Conservation (phyloP, 1,284 basidiomycete genomes). For the Coriolopsis trogii region DNA sequence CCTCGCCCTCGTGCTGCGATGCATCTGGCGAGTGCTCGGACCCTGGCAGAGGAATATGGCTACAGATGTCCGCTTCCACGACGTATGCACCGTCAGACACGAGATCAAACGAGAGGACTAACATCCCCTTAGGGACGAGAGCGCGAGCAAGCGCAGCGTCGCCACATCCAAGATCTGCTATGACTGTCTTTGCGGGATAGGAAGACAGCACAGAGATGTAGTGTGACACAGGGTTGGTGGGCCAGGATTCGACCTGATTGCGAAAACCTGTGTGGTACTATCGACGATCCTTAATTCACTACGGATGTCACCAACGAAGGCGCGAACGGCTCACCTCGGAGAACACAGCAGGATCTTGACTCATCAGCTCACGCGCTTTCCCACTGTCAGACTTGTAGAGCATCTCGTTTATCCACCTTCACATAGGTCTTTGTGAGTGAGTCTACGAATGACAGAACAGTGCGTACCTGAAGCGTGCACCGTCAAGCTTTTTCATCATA, state of each 20-base stretch:
- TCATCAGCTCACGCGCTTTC: constrained; percentile 81
- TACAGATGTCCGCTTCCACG: constrained; percentile 80
- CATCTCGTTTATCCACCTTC: constrained; percentile 86
- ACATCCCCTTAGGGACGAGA: constrained; percentile 69
- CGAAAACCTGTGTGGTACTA: constrained; percentile 94
- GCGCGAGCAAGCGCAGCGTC: constrained; percentile 87
- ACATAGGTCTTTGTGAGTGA: not conserved
- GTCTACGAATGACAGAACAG: not conserved
- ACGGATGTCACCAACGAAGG: not conserved
- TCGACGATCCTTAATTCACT: not conserved
- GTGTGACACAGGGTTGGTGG: constrained; percentile 84
- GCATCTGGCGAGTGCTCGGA: constrained; percentile 52
- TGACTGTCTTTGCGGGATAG: constrained; percentile 69
- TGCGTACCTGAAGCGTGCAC: constrained; percentile 81
- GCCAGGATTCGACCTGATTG: constrained; percentile 89
- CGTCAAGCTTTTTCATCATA: constrained; percentile 80
- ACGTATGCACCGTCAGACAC: constrained; percentile 76
- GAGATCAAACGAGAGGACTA: constrained; percentile 82
- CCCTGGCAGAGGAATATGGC: constrained; percentile 80
- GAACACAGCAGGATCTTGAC: constrained; percentile 74
- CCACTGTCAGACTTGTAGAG: constrained; percentile 83
- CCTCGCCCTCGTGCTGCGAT: constrained; percentile 44
- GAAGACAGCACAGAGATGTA: constrained; percentile 65
- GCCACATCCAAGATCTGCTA: constrained; percentile 95
- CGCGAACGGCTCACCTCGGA: constrained; percentile 62